Evolutionary conservation across 1,284 basidiomycete genomes (phyloP).

Genomic region (Apiotrichum veenhuisii): DNA sequence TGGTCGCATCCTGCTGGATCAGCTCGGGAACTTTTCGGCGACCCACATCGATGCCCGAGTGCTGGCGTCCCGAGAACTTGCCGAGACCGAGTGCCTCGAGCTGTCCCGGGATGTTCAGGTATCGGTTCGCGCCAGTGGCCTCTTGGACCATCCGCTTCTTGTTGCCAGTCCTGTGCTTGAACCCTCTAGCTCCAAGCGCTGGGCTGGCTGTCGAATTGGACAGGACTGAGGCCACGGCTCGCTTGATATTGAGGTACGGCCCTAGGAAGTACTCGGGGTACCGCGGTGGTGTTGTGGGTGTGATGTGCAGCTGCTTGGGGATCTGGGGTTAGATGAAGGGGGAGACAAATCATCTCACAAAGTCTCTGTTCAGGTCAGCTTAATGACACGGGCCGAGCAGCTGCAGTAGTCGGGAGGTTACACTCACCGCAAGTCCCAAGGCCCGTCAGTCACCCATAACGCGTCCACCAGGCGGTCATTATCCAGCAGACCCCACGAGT

Average conservation of each 20-base stretch:
- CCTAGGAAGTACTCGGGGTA: slow-evolving; percentile 44
- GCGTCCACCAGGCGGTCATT: slow-evolving; percentile 41
- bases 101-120: slow-evolving; percentile 46
- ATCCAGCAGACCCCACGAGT: slow-evolving; percentile 48
- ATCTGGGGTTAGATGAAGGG: slow-evolving; percentile 25
- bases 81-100: slow-evolving; percentile 46
- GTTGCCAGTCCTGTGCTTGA: slow-evolving; percentile 13
- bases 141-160: neutral
- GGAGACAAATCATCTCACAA: slow-evolving; percentile 21
- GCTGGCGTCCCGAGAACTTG: slow-evolving; percentile 71
- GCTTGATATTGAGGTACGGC: slow-evolving; percentile 47
- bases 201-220: slow-evolving; percentile 19
- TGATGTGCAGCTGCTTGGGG: slow-evolving; percentile 48
- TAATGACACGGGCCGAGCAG: neutral
- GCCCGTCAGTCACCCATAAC: slow-evolving; percentile 55
- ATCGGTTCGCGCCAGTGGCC: slow-evolving; percentile 14
- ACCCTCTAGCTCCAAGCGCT: neutral
- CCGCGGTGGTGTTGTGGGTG: slow-evolving; percentile 28
- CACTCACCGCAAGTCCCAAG: slow-evolving; percentile 47
- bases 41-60: slow-evolving; percentile 83
- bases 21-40: neutral
- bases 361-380: slow-evolving; percentile 29
- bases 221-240: slow-evolving; percentile 45
- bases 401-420: too few species aligned
- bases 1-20: slow-evolving; percentile 68